Conservation (phyloP, 768 basidiomycete genomes). For the Suillus tomentosus region DNA sequence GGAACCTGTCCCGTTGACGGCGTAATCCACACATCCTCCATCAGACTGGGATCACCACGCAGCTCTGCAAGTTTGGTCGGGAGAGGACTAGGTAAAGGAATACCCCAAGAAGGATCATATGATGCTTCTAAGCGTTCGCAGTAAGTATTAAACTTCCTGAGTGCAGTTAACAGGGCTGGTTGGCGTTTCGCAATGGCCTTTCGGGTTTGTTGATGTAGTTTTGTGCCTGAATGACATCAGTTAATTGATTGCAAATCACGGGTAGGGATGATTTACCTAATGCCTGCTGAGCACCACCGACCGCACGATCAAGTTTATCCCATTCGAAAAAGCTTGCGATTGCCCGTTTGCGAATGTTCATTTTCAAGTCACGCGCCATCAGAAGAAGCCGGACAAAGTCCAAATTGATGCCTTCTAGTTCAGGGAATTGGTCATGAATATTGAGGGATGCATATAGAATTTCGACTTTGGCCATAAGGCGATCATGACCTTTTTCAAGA, state of each 20-base stretch:
- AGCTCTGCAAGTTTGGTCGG: slow-evolving; percentile 1
- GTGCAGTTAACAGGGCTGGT: slow-evolving; percentile 24
- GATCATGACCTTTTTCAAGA: slow-evolving; percentile 24
- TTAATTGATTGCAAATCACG: background rate
- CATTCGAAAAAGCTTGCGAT: slow-evolving; percentile 40
- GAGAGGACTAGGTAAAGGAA: slow-evolving; percentile 6
- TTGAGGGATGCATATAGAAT: slow-evolving; percentile 38
- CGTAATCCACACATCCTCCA: slow-evolving; percentile 42
- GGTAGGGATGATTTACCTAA: slow-evolving; percentile 5
- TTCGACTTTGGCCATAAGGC: slow-evolving; percentile 29
- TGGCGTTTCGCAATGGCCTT: slow-evolving; percentile 30
- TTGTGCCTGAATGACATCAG: slow-evolving; percentile 23
- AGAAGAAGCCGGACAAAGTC: slow-evolving; percentile 36
- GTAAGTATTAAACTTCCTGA: background rate
- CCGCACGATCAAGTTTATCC: slow-evolving; percentile 38
- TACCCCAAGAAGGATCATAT: slow-evolving; percentile 1
- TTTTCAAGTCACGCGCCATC: slow-evolving; percentile 40
- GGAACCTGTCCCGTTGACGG: slow-evolving; percentile 18
- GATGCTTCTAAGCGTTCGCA: background rate
- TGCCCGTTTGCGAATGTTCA: slow-evolving; percentile 37
- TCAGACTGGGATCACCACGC: slow-evolving; percentile 21
- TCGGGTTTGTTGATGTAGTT: slow-evolving; percentile 33
- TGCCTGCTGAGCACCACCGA: slow-evolving; percentile 30
- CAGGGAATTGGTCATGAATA: slow-evolving; percentile 33
- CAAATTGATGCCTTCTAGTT: slow-evolving; percentile 31